Evolutionary conservation across 176 grass and related monocot genomes (phyloP).

Genomic region (Themeda triandra): DNA sequence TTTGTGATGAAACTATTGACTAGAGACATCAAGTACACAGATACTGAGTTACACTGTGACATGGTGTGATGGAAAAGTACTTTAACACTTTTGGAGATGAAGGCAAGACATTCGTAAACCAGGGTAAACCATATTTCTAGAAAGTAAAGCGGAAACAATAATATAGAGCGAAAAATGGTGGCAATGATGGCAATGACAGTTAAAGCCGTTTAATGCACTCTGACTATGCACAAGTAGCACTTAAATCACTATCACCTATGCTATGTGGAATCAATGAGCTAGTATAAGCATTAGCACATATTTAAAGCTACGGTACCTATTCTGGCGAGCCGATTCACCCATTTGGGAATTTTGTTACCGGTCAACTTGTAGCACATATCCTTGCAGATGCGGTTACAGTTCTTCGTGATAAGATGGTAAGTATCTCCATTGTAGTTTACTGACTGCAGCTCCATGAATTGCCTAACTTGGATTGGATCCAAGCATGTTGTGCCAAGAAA

Average conservation of each 20-base stretch:
- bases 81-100: not conserved
- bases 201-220: slow-evolving; percentile 16
- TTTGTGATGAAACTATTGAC: not conserved
- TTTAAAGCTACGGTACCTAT: slow-evolving; percentile 60
- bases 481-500: slow-evolving; percentile 85
- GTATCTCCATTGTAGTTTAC: slow-evolving; percentile 89
- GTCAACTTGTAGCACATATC: slow-evolving; percentile 94
- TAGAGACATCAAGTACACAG: not conserved
- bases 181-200: not conserved
- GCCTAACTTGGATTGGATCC: slow-evolving; percentile 75
- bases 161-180: slow-evolving; percentile 2
- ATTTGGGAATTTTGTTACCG: slow-evolving; percentile 75
- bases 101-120: not conserved
- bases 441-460: slow-evolving; percentile 92
- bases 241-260: not conserved
- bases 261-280: slow-evolving; percentile 13
- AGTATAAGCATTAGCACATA: slow-evolving; percentile 19
- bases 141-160: slow-evolving; percentile 28
- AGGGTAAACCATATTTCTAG: slow-evolving; percentile 24
- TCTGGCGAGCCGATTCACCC: slow-evolving; percentile 93
- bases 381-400: slow-evolving; percentile 97
- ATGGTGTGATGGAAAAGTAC: slow-evolving; percentile 17
- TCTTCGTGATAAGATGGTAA: slow-evolving; percentile 95
- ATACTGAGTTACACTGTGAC: slow-evolving; percentile 6
- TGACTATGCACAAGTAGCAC: slow-evolving; percentile 16